Evolutionary conservation across 495 filamentous ascomycete species (phyloP), one percentile per base, ranked within the genome.

Genomic region (Lophiotrema nucula): DNA sequence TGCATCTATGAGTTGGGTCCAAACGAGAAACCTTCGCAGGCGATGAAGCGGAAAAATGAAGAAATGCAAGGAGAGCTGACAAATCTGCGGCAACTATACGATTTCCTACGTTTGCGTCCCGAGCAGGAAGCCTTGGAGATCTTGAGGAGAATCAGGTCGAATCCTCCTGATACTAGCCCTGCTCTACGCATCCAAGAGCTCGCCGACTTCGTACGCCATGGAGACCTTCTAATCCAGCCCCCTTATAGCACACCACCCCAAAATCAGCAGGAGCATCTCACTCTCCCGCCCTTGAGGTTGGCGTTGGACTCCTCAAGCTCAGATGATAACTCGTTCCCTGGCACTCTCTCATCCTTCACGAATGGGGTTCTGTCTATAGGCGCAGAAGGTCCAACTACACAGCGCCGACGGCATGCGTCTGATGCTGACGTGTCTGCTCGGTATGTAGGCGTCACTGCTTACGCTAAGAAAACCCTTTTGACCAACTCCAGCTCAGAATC

Each of bases 11-110:
- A 63, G 31, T 33, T 63, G 12, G 53, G 60, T 0, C 60, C 60
- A 13, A 57, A 63, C 25, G 60, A 63, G 28, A 57, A 53, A 37
- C 60, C 60, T 4, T 57, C 47, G 12, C 60, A 63, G 31, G 60
- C 60, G 4, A 57, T 63, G 53, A 63, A 63, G 27, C 53, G 60
- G 21, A 57, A 58, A 42, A 57, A 63, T 42, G 60, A 63, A 41
- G 60, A 63, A 48, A 63, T 63, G 53, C 60, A 63, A 22, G 47
- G 60, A 41, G 60, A 63, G 31, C 39, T 63, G 15, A 26, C 47
- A 13, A 47, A 63, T 38, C 47, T 63, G 1, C 60, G 60, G 22
- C 46, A 53, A 24, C 26, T 63, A 18, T 63, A 63, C 27, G 60
- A 63, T 25, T 63, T 38, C 25, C 44, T 63, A 11, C 53, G 47